These are phyloP conservation scores for Karstenula rhodostoma DNA, from an alignment of 2,329 filamentous ascomycete species.

Conservation along the genomic window DNA sequence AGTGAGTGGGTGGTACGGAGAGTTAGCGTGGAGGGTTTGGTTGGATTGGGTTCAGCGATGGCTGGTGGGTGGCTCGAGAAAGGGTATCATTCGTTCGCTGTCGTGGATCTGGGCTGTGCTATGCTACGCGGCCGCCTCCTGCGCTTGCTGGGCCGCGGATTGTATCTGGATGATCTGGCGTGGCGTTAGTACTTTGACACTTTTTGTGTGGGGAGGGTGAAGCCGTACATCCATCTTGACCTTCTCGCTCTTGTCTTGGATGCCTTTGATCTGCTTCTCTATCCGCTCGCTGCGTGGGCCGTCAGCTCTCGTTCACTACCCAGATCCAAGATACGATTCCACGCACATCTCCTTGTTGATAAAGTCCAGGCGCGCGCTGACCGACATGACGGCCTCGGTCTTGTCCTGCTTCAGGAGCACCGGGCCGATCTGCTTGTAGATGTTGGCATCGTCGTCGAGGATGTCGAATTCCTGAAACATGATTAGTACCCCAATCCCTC, in stretches of 20 bases:
- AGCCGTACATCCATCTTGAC: slow-evolving; percentile 69
- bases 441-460: slow-evolving; percentile 81
- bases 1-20: not conserved
- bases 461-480: slow-evolving; percentile 76
- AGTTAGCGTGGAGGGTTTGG: too few species aligned
- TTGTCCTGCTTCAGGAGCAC: slow-evolving; percentile 95
- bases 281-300: slow-evolving; percentile 65
- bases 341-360: slow-evolving; percentile 89
- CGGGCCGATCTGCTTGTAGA: slow-evolving; percentile 95
- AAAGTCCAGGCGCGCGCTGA: slow-evolving; percentile 89
- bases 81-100: slow-evolving; percentile 11
- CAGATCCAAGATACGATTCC: slow-evolving; percentile 48
- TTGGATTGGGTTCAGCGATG: too few species aligned
- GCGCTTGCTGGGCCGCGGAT: slow-evolving; percentile 37
- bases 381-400: slow-evolving; percentile 85
- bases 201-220: not conserved
- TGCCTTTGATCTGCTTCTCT: slow-evolving; percentile 70
- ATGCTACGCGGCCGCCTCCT: slow-evolving; percentile 27
- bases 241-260: slow-evolving; percentile 70
- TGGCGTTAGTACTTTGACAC: slow-evolving; percentile 10
- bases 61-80: not conserved
- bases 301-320: not conserved
- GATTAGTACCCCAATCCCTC: not conserved
- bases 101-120: not conserved
- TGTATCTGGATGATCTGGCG: slow-evolving; percentile 44